Conservation (phyloP, 129 eudicot species). For the Centella asiatica region DNA sequence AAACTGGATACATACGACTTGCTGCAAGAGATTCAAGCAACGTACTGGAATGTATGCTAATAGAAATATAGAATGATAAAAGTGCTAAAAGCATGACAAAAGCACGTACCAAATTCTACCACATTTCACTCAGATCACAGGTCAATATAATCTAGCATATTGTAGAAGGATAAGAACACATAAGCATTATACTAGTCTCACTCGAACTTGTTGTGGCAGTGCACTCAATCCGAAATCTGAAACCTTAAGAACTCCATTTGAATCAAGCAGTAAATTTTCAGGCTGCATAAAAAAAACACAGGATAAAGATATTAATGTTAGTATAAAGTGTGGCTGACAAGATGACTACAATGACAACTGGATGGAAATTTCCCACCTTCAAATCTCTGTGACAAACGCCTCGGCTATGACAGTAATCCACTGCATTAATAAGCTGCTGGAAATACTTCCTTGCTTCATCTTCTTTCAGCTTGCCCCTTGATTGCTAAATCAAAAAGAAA, state of each 20-base stretch:
- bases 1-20: not conserved
- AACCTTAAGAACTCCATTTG: slow-evolving; percentile 52
- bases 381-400: slow-evolving; percentile 97
- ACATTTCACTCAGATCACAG: too few relatives aligned
- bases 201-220: slow-evolving; percentile 73
- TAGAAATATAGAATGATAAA: too few relatives aligned
- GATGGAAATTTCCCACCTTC: slow-evolving; percentile 39
- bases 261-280: slow-evolving; percentile 53
- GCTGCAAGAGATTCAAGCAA: too few relatives aligned
- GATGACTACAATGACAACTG: not conserved
- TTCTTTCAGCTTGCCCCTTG: slow-evolving; percentile 86
- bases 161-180: not conserved
- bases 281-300: slow-evolving; percentile 37
- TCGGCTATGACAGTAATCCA: slow-evolving; percentile 48
- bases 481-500: slow-evolving; percentile 48
- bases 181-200: slow-evolving; percentile 32
- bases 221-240: slow-evolving; percentile 77
- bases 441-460: slow-evolving; percentile 96
- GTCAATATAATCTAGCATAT: too few relatives aligned
- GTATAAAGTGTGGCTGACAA: not conserved
- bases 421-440: slow-evolving; percentile 96
- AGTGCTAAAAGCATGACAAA: too few relatives aligned
- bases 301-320: not conserved
- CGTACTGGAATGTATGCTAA: too few relatives aligned
- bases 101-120: too few relatives aligned